Evolutionary conservation across 78 protist genomes (phyloP).

Genomic region (Corallochytrium limacisporum): DNA sequence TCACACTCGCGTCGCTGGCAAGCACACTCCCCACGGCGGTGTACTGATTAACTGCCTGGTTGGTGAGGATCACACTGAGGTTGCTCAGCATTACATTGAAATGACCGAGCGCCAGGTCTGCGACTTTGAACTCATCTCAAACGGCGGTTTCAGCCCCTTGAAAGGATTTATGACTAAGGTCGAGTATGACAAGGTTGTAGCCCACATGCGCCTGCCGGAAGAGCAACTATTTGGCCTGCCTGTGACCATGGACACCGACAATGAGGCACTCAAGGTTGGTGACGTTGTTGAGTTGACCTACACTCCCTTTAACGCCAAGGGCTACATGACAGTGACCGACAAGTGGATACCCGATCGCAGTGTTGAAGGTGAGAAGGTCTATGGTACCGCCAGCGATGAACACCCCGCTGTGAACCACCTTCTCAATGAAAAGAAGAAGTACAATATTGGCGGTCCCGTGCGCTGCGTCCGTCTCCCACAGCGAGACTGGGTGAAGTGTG

Average conservation of each 20-base stretch:
- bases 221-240: conserved; percentile 61
- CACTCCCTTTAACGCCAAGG: not conserved
- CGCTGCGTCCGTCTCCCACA: conserved; percentile 6
- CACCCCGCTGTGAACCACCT: conserved; percentile 75
- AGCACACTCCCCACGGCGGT: conserved; percentile 70
- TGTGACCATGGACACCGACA: conserved; percentile 29
- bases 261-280: not conserved
- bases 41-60: conserved; percentile 13
- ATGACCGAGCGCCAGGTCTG: conserved; percentile 63
- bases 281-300: not conserved
- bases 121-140: conserved; percentile 64
- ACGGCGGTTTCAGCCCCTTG: conserved; percentile 52
- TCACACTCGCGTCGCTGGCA: conserved; percentile 26
- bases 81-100: not conserved
- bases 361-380: conserved; percentile 36
- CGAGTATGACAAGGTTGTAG: conserved; percentile 31
- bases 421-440: conserved; percentile 40
- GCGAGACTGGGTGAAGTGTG: conserved; percentile 22
- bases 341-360: conserved; percentile 50
- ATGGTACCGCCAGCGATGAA: conserved; percentile 63
- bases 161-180: conserved; percentile 47
- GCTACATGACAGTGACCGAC: conserved; percentile 10
- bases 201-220: conserved; percentile 15
- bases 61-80: not conserved
- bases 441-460: conserved; percentile 61